phyloP scores from a whole-genome alignment of 2,329 filamentous ascomycete genomes.

The Lachnellula hyalina region DNA sequence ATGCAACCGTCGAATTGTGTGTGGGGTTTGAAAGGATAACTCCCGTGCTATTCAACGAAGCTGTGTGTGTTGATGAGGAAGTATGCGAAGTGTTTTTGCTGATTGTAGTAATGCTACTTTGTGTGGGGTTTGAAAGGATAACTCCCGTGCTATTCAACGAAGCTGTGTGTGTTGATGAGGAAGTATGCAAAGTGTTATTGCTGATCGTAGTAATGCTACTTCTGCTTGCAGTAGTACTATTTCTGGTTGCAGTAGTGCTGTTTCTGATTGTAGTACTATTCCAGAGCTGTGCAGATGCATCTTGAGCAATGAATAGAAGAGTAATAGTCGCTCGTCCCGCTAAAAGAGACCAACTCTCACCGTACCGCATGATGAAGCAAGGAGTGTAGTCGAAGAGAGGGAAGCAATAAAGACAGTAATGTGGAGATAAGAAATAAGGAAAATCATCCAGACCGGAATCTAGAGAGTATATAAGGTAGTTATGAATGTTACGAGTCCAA shows the following conservation, averaged over 20 bases:
- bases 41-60: background rate
- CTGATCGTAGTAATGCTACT: background rate
- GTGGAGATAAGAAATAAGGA: background rate
- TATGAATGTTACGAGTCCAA: background rate
- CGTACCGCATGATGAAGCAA: background rate
- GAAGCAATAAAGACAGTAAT: background rate
- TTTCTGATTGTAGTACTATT: background rate
- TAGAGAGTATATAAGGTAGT: background rate
- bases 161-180: background rate
- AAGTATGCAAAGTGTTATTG: background rate
- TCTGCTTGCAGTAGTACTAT: background rate
- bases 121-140: background rate
- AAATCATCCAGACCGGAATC: background rate
- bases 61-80: background rate
- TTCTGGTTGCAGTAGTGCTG: background rate
- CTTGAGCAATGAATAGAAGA: background rate
- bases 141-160: background rate
- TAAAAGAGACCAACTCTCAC: background rate
- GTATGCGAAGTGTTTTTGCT: background rate
- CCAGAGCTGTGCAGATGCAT: background rate
- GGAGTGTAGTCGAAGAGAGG: background rate
- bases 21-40: background rate
- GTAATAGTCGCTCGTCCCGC: background rate
- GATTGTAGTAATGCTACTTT: background rate
- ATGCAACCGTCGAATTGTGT: background rate